phyloP scores from a whole-genome alignment of 179 eudicot genomes.

The Kewa caespitosa region DNA sequence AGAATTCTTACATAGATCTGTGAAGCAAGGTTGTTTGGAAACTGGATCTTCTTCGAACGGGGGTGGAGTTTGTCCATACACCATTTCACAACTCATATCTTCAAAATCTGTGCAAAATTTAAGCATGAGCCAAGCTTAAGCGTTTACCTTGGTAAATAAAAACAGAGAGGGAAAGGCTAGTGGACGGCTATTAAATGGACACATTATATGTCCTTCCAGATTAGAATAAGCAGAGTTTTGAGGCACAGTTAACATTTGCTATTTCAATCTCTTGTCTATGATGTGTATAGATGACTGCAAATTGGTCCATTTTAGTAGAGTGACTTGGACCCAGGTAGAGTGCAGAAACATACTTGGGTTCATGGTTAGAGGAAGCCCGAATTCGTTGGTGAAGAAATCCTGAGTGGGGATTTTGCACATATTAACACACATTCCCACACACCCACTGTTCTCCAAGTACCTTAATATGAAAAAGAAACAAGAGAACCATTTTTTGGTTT shows the following conservation, averaged over 20 bases:
- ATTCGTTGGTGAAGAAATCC: constrained; percentile 94
- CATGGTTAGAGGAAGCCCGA: constrained; percentile 95
- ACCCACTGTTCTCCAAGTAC: constrained; percentile 93
- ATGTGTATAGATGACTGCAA: background rate
- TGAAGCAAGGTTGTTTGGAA: constrained; percentile 70
- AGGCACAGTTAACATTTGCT: background rate
- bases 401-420: constrained; percentile 98
- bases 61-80: constrained; percentile 90
- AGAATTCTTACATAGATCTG: constrained; percentile 60
- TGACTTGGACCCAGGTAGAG: background rate
- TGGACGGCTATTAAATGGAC: background rate
- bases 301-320: background rate
- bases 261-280: background rate
- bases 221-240: too few relatives aligned
- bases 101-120: constrained; percentile 66
- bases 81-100: constrained; percentile 97
- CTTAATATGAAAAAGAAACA: constrained; percentile 28
- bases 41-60: constrained; percentile 74
- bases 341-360: constrained; percentile 62
- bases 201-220: too few relatives aligned
- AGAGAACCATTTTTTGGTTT: background rate
- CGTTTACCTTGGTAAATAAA: background rate
- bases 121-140: background rate
- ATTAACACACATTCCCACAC: constrained; percentile 93
- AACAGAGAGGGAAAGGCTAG: background rate